phyloP scores from a whole-genome alignment of 139 green algal genomes.

The Coelastrella sp. region DNA sequence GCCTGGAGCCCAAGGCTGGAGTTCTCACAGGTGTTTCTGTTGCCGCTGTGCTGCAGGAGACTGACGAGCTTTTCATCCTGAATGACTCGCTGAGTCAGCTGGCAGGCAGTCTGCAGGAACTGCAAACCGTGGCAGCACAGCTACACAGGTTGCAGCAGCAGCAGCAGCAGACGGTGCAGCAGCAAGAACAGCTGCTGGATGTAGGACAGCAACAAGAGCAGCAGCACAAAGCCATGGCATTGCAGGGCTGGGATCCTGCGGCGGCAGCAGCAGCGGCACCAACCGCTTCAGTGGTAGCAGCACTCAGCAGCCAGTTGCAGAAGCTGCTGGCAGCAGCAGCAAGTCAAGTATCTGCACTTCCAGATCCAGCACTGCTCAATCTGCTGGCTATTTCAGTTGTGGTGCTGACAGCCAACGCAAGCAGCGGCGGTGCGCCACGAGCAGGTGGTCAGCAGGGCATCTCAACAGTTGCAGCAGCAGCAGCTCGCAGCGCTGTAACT shows the following conservation, averaged over 20 bases:
- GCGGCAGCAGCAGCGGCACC: neutral
- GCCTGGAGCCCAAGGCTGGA: neutral
- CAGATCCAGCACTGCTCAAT: conserved; percentile 24
- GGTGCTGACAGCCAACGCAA: neutral
- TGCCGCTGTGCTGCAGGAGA: conserved; percentile 16
- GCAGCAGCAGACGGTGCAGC: neutral
- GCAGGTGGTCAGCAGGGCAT: neutral
- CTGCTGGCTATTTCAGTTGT: conserved; percentile 31
- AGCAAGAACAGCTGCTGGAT: conserved; percentile 23
- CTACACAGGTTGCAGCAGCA: conserved; percentile 22
- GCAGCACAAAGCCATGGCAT: conserved; percentile 15
- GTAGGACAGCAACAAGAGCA: neutral
- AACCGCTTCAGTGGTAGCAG: neutral
- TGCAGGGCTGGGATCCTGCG: neutral
- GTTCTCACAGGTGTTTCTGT: neutral
- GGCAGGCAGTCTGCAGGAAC: conserved; percentile 35
- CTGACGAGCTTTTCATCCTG: conserved; percentile 12
- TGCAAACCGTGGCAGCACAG: conserved; percentile 12
- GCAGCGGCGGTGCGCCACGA: neutral
- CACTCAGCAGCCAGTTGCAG: conserved; percentile 2
- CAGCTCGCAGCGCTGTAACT: neutral
- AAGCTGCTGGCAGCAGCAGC: conserved; percentile 19
- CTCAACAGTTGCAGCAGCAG: conserved; percentile 32
- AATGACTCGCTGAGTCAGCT: conserved; percentile 18
- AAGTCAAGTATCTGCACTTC: neutral